Base-by-base conservation (phyloP, 106 monocot genomes). In the Phalaenopsis aphrodite region DNA sequence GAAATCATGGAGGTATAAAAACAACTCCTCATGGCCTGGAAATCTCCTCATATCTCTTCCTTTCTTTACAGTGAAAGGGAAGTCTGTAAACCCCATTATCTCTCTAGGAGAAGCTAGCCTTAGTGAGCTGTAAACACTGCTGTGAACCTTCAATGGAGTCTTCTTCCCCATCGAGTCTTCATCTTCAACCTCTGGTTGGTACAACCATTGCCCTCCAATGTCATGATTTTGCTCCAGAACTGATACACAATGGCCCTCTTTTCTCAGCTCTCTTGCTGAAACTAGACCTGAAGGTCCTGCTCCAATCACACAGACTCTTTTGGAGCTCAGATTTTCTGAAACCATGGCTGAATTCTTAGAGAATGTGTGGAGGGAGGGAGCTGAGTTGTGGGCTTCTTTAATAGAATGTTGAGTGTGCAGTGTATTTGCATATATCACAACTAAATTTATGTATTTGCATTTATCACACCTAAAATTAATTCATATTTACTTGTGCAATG, bases 201-300 rank as follows among this genome's bases (percentile, higher is more conserved):
- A 91, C 9, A 93, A 65, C 93, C 93, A 93, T 56, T 89, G 88
- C 47, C 90, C 93, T 24, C 93, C 93, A 1, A 93, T 67, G 45
- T 86, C 87, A 66, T 82, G 78, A 61, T 81, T 85, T 52, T 90
- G 88, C 84, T 93, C 93, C 38, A 90, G 71, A 49, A 90, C 85
- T 52, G 81, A 75, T 36, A 81, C 82, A 1, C 76, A 64, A 58
- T 88, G 90, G 2, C 88, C 85, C 48, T 91, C 89, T 14, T 80
- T 86, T 36, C 85, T 78, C 12, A 93, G 90, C 90, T 93, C 90
- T 72, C 93, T 82, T 0, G 87, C 90, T 0, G 90, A 84, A 15
- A 86, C 90, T 41, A 90, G 77, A 12, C 90, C 93, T 12, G 93
- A 85, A 5, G 89, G 86, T 3, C 93, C 93, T 68, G 87, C 93